These are phyloP conservation scores for Rosa hybrid DNA, from an alignment of 331 rosid species.

Conservation along the genomic window DNA sequence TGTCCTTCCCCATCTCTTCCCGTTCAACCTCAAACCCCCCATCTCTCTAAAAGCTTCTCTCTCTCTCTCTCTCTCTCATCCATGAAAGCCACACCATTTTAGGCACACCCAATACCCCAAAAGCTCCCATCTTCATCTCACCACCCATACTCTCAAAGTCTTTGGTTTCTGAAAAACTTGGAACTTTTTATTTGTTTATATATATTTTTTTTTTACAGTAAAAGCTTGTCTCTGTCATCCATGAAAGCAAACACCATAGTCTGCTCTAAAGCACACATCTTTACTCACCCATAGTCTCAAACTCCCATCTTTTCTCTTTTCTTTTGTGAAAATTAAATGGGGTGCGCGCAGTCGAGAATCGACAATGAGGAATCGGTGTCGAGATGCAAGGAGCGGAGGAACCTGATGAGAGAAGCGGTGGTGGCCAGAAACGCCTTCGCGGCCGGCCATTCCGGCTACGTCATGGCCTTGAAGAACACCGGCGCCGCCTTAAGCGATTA, in stretches of 20 bases:
- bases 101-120: slow-evolving; percentile 8
- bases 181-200: too few species aligned
- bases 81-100: slow-evolving; percentile 9
- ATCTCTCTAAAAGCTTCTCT: slow-evolving; percentile 5
- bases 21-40: background rate
- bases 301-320: background rate
- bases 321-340: slow-evolving; percentile 39
- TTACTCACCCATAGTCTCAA: background rate
- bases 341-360: slow-evolving; percentile 79
- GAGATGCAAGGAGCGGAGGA: slow-evolving; percentile 73
- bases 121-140: background rate
- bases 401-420: slow-evolving; percentile 67
- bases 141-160: background rate
- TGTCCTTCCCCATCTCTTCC: background rate
- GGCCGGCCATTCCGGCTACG: slow-evolving; percentile 74
- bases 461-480: slow-evolving; percentile 62
- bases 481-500: slow-evolving; percentile 88
- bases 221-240: background rate
- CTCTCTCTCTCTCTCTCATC: background rate
- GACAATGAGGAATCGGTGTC: slow-evolving; percentile 78
- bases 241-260: too few species aligned
- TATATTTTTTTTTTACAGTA: background rate
- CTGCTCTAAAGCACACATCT: background rate
- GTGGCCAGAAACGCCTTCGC: slow-evolving; percentile 79
- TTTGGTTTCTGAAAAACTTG: background rate